Evolutionary conservation across 73 alveolate species (phyloP), one percentile per base, ranked within the genome.

Genomic region (Tetrahymena malaccensis): DNA sequence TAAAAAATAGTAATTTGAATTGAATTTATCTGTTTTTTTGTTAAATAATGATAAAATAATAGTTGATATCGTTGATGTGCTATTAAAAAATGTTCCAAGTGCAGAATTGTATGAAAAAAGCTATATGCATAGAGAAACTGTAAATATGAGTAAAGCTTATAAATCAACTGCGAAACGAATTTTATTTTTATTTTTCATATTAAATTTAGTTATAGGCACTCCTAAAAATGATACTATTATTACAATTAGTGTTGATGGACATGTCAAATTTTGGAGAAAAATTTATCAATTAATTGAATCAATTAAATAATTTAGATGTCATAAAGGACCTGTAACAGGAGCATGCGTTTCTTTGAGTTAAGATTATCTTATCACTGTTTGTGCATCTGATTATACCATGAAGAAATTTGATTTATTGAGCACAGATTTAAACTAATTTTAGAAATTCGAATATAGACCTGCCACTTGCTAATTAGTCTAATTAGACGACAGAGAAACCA

Each of bases 251-350:
- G 94, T 96, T 85, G 99, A 98, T 93, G 99, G 99, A 21, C 96
- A 96, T 50, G 96, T 98, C 19, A 98, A 98, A 94, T 97, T 98
- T 94, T 98, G 99, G 99, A 98, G 98, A 96, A 98, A 98, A 94
- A 83, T 95, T 33, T 97, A 96, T 94, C 95, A 96, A 94, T 98
- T 99, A 38, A 96, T 98, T 6, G 99, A 98, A 96, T 97, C 95
- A 93, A 99, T 97, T 43, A 98, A 98, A 96, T 96, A 98, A 93
- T 97, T 97, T 96, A 96, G 98, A 84, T 98, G 99, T 16, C 99
- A 98, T 96, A 96, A 95, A 43, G 98, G 98, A 56, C 97, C 94
- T 85, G 97, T 98, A 35, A 98, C 98, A 21, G 98, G 99, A 16
- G 94, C 96, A 31, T 96, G 98, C 0, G 94, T 98, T 43, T 96